A percentile compares a stretch with the other conserved stretches of the same genome.
These are phyloP conservation scores for Endotrypanum monterogeii DNA, from an alignment of 208 protist genomes.

Conservation along the genomic window DNA sequence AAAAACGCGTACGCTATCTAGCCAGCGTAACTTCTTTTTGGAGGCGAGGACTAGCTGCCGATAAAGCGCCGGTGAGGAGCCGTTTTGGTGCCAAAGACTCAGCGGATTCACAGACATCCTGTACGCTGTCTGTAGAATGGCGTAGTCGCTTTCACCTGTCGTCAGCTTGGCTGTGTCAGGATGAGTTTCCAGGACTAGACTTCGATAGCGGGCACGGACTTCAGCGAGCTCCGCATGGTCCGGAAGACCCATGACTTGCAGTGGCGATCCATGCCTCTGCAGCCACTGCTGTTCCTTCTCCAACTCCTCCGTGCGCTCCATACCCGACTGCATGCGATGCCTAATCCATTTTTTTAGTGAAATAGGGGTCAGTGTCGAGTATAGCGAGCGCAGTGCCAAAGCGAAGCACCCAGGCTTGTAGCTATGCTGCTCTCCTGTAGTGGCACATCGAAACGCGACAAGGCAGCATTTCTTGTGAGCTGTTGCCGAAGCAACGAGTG, in stretches of 20 bases:
- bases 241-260: slow-evolving; percentile 79
- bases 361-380: slow-evolving; percentile 38
- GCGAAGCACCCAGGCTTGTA: slow-evolving; percentile 67
- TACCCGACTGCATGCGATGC: slow-evolving; percentile 48
- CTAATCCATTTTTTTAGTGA: slow-evolving; percentile 43
- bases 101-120: slow-evolving; percentile 59
- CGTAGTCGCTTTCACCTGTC: slow-evolving; percentile 48
- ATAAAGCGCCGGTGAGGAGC: slow-evolving; percentile 61
- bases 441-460: slow-evolving; percentile 16
- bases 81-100: slow-evolving; percentile 84
- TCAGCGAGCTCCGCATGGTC: slow-evolving; percentile 74
- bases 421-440: slow-evolving; percentile 69
- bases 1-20: slow-evolving; percentile 54
- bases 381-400: slow-evolving; percentile 40
- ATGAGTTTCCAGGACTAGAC: slow-evolving; percentile 74
- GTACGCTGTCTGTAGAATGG: slow-evolving; percentile 72
- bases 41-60: slow-evolving; percentile 36
- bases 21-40: slow-evolving; percentile 26
- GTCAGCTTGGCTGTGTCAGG: slow-evolving; percentile 57
- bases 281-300: slow-evolving; percentile 80
- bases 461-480: background rate
- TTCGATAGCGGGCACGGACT: slow-evolving; percentile 71
- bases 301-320: slow-evolving; percentile 61
- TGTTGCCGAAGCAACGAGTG: background rate
- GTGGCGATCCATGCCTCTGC: slow-evolving; percentile 68